A percentile compares a stretch with the other conserved stretches of the same genome.
Conservation (phyloP, 164 flowering plant genomes). For the Brasenia schreberi region DNA sequence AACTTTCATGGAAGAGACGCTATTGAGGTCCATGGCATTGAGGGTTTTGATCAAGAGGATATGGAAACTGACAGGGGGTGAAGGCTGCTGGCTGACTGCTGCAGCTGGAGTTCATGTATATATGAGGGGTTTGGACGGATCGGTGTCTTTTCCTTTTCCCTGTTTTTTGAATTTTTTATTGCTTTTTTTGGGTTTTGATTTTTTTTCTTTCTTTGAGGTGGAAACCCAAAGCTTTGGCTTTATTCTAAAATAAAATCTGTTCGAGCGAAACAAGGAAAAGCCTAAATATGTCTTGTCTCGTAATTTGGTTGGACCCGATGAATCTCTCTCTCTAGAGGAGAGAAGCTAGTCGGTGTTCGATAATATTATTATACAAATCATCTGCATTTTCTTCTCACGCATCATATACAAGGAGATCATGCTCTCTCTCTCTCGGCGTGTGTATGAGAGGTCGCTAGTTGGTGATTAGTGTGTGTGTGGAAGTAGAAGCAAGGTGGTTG, state of each 20-base stretch:
- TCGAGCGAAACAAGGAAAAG: neutral
- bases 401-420: too few relatives aligned
- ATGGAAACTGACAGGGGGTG: neutral
- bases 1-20: neutral
- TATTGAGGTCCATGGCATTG: neutral
- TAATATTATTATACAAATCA: too few relatives aligned
- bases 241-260: neutral
- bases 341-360: slow-evolving; percentile 3
- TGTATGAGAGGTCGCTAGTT: too few relatives aligned
- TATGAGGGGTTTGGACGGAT: neutral
- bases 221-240: neutral
- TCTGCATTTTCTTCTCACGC: too few relatives aligned
- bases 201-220: neutral
- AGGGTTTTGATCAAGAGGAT: neutral
- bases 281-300: slow-evolving; percentile 2
- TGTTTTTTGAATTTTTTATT: too few relatives aligned
- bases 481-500: too few relatives aligned
- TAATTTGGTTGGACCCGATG: neutral
- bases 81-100: neutral
- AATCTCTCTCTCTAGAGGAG: neutral
- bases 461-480: too few relatives aligned
- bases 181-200: too few relatives aligned
- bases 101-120: neutral
- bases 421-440: too few relatives aligned
- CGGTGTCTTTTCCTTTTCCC: neutral